Evolutionary conservation across 495 filamentous ascomycete genomes (phyloP), one percentile per base, ranked within the genome.

Genomic region (Stereocaulon alpinum): DNA sequence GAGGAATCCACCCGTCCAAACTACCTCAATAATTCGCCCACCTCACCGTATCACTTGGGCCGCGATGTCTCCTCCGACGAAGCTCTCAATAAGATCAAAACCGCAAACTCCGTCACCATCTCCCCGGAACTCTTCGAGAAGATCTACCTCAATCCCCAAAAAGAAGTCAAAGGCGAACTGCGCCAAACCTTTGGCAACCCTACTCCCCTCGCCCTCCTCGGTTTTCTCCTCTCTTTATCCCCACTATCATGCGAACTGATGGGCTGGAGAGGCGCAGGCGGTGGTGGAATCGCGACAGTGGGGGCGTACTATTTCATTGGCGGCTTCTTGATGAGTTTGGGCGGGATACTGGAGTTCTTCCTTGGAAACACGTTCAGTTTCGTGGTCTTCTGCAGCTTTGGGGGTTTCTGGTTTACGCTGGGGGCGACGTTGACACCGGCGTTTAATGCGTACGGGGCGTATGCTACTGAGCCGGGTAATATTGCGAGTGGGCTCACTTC

Each of bases 101-200:
- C 74, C 20, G 75, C 77, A 15, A 74, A 75, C 58, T 79, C 75
- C 60, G 69, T 82, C 54, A 74, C 73, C 40, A 82, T 84, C 67
- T 80, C 77, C 15, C 77, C 81, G 6, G 86, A 87, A 64, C 74
- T 83, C 0, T 89, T 89, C 65, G 86, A 88, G 72, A 88, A 87
- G 73, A 74, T 88, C 37, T 88, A 87, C 64, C 76, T 89, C 17
- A 82, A 76, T 14, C 84, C 83, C 14, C 81, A 85, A 63, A 84
- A 82, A 69, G 62, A 64, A n/a, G 76, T 80, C 55, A 77, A 79
- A 61, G 78, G 79, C 58, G 74, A 83, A 45, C 71, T 83, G 7
- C 73, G 80, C 57, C 76, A 76, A 60, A 79, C 76, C 61, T 81
- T 88, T 60, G 85, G 77, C 12, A 88, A 88, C 59, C 86, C 86